Evolutionary conservation across 2,329 filamentous ascomycete genomes (phyloP).

Genomic region (Aspergillus novoparasiticus): DNA sequence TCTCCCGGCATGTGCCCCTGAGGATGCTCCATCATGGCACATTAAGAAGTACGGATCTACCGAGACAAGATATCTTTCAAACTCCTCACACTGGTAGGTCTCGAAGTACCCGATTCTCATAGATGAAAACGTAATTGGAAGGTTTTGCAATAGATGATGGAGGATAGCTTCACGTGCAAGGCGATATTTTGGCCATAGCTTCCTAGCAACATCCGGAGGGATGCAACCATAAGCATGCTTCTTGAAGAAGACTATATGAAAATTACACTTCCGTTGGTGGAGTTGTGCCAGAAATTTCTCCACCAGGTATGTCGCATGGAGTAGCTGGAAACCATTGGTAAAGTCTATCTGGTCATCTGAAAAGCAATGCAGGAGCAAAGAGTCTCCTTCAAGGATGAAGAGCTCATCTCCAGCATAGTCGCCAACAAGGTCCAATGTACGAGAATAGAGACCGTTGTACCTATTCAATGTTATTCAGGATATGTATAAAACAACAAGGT

Average conservation of each 20-base stretch:
- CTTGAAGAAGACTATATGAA: slow-evolving; percentile 71
- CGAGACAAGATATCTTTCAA: slow-evolving; percentile 56
- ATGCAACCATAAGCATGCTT: slow-evolving; percentile 56
- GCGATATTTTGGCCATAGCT: slow-evolving; percentile 55
- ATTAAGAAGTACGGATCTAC: slow-evolving; percentile 68
- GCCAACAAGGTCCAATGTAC: slow-evolving; percentile 67
- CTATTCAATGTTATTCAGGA: slow-evolving; percentile 16
- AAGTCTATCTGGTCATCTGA: slow-evolving; percentile 67
- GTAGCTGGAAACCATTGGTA: slow-evolving; percentile 64
- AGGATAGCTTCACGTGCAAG: slow-evolving; percentile 66
- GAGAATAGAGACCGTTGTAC: slow-evolving; percentile 48
- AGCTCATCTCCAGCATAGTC: slow-evolving; percentile 75
- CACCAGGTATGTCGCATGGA: slow-evolving; percentile 70
- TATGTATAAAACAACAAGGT: neutral
- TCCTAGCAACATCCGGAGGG: slow-evolving; percentile 43
- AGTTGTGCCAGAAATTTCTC: slow-evolving; percentile 67
- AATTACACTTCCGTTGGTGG: slow-evolving; percentile 66
- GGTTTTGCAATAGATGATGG: slow-evolving; percentile 59
- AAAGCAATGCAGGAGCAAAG: slow-evolving; percentile 67
- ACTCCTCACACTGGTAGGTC: slow-evolving; percentile 45
- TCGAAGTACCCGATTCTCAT: slow-evolving; percentile 32
- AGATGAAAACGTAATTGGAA: slow-evolving; percentile 40
- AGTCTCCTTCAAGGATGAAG: slow-evolving; percentile 74
- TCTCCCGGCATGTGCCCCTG: neutral
- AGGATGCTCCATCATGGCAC: slow-evolving; percentile 61